phyloP scores from a whole-genome alignment of 2,329 filamentous ascomycete genomes.

The Diaporthe vexans region DNA sequence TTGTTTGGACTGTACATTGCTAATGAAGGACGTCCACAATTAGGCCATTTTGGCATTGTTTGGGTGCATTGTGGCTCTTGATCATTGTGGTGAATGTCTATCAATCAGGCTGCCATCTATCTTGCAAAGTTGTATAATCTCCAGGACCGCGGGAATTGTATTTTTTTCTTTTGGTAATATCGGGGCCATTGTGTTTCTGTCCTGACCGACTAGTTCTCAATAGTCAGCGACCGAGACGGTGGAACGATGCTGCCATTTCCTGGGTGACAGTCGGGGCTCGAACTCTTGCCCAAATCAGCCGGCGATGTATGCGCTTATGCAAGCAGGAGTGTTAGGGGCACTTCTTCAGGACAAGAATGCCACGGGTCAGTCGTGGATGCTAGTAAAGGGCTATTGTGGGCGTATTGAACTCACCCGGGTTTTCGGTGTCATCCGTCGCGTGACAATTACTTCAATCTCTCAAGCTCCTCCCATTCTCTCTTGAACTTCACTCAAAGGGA shows the following conservation, averaged over 20 bases:
- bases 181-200: too few relatives aligned
- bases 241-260: not conserved
- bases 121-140: too few relatives aligned
- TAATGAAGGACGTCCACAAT: not conserved
- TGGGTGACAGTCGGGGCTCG: not conserved
- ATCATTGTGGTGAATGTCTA: not conserved
- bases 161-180: too few relatives aligned
- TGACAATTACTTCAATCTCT: too few relatives aligned
- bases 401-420: too few relatives aligned
- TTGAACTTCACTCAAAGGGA: not conserved
- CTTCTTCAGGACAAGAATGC: too few relatives aligned
- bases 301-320: too few relatives aligned
- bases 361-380: too few relatives aligned
- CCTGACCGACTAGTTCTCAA: not conserved
- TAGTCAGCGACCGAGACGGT: not conserved
- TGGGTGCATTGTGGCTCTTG: not conserved
- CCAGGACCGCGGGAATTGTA: too few relatives aligned
- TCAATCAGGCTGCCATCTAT: not conserved
- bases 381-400: not conserved
- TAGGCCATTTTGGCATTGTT: not conserved
- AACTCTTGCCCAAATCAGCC: too few relatives aligned
- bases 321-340: too few relatives aligned
- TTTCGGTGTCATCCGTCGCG: fast-evolving
- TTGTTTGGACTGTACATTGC: not conserved
- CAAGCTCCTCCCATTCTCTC: too few relatives aligned